Evolutionary conservation across 148 eudicot species (phyloP).

Genomic region (Camellia lanceoleosa): DNA sequence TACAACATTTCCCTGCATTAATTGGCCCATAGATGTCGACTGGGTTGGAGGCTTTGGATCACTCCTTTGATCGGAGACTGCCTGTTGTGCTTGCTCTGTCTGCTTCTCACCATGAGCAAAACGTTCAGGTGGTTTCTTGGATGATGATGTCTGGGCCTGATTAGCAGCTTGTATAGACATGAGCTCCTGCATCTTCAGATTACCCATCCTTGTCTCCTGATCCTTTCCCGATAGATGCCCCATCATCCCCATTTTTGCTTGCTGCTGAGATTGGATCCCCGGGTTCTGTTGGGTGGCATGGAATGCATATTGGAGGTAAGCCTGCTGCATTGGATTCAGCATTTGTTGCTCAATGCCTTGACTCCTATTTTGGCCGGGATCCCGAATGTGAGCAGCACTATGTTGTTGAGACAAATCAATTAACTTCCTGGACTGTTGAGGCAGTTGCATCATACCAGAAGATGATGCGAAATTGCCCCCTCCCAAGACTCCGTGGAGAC

Average conservation of each 20-base stretch:
- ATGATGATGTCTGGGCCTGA: slow-evolving; percentile 57
- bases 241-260: slow-evolving; percentile 53
- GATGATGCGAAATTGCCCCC: slow-evolving; percentile 48
- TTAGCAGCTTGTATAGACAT: slow-evolving; percentile 49
- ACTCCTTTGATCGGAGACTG: slow-evolving; percentile 50
- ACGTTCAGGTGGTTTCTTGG: slow-evolving; percentile 58
- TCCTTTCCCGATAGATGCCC: slow-evolving; percentile 59
- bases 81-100: slow-evolving; percentile 43
- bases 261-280: slow-evolving; percentile 66
- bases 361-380: slow-evolving; percentile 57
- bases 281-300: slow-evolving; percentile 69
- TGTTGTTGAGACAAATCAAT: slow-evolving; percentile 61
- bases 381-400: slow-evolving; percentile 48
- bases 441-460: slow-evolving; percentile 53
- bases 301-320: slow-evolving; percentile 67
- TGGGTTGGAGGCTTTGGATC: slow-evolving; percentile 50
- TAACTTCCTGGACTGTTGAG: slow-evolving; percentile 65
- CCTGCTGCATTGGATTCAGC: slow-evolving; percentile 68
- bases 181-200: slow-evolving; percentile 49
- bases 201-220: slow-evolving; percentile 44
- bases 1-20: slow-evolving; percentile 37
- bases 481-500: slow-evolving; percentile 54
- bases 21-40: slow-evolving; percentile 51
- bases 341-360: slow-evolving; percentile 65
- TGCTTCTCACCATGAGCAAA: slow-evolving; percentile 50